Evolutionary conservation across 176 grass and related monocot species (phyloP), one percentile per base, ranked within the genome.

Genomic region (Aegilops longissima): DNA sequence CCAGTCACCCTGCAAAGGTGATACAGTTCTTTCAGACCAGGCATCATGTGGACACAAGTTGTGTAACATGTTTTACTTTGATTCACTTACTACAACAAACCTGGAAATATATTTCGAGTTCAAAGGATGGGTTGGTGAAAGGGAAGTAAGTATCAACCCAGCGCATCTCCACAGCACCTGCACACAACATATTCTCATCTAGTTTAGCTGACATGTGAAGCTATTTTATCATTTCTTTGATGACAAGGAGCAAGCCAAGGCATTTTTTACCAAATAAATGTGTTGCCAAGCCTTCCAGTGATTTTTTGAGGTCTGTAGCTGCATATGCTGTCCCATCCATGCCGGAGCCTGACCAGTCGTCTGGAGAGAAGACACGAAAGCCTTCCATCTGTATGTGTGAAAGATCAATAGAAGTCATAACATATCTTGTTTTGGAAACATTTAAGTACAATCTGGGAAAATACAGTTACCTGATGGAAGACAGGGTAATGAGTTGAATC

Each of bases 131-230:
- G 73, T 96, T 94, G 67, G 97, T 98, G 77, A 98, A 98, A 6
- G 97, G 97, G 83, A 98, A 98, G 85, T 96, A 96, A 56, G 97
- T 98, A 87, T 98, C 94, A 82, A 98, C 97, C 97, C 97, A 98
- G 44, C 94, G 90, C 97, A 98, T 98, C 47, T 98, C 94, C 77
- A 98, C 97, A 91, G 85, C 86, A 78, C 97, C 97, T 98, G 66
- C 34, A 91, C 52, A 92, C 21, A 24, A 24, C n/a, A 62, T 76
- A 25, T 52, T 61, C 70, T 47, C 13, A 44, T 61, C 61, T 33
- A 56, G 9, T 81, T 81, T 34, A 88, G 61, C 17, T 87, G 38
- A 33, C 8, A 70, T 2, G 17, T 16, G 7, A n/a, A 85, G 61
- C 31, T 71, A 81, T 87, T 73, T 72, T 30, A 7, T 20, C 18